A percentile compares a stretch with the other conserved stretches of the same genome.
Conservation (phyloP, 1,284 basidiomycete genomes). For the Porodaedalea pini region DNA sequence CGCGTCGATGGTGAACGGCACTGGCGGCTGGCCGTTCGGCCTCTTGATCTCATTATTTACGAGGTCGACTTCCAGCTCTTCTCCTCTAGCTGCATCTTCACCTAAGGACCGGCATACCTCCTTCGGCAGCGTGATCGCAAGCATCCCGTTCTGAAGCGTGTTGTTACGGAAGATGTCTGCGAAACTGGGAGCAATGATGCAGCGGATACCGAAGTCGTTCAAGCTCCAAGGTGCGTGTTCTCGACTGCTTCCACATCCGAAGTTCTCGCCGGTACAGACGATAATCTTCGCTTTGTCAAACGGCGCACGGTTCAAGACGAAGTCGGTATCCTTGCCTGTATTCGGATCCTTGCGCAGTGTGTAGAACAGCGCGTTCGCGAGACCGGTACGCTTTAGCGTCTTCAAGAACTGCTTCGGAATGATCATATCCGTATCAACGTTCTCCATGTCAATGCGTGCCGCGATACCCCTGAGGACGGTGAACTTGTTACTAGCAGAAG, state of each 20-base stretch:
- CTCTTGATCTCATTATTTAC: slow-evolving; percentile 84
- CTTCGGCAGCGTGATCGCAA: slow-evolving; percentile 78
- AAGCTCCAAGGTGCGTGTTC: slow-evolving; percentile 97
- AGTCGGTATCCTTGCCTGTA: slow-evolving; percentile 81
- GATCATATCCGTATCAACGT: slow-evolving; percentile 97
- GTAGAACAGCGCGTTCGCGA: slow-evolving; percentile 87
- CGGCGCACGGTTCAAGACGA: slow-evolving; percentile 85
- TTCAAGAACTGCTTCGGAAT: slow-evolving; percentile 97
- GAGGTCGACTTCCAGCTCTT: slow-evolving; percentile 86
- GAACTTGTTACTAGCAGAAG: slow-evolving; percentile 73
- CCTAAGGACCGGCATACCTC: slow-evolving; percentile 75
- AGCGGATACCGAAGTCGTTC: slow-evolving; percentile 93
- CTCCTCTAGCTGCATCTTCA: slow-evolving; percentile 75
- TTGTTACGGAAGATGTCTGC: slow-evolving; percentile 94
- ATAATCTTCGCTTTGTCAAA: slow-evolving; percentile 82
- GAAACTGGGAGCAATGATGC: slow-evolving; percentile 90
- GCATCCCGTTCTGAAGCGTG: slow-evolving; percentile 95
- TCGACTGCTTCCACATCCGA: slow-evolving; percentile 91
- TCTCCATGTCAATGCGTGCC: slow-evolving; percentile 87
- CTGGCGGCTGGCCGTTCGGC: slow-evolving; percentile 66
- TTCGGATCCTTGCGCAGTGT: slow-evolving; percentile 77
- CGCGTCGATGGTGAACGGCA: slow-evolving; percentile 77
- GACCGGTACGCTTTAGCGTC: slow-evolving; percentile 89
- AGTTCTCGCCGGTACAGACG: slow-evolving; percentile 88
- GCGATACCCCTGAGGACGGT: slow-evolving; percentile 78